These are phyloP conservation scores for Aspergillus fijiensis DNA, from an alignment of 2,329 filamentous ascomycete genomes.

Conservation along the genomic window DNA sequence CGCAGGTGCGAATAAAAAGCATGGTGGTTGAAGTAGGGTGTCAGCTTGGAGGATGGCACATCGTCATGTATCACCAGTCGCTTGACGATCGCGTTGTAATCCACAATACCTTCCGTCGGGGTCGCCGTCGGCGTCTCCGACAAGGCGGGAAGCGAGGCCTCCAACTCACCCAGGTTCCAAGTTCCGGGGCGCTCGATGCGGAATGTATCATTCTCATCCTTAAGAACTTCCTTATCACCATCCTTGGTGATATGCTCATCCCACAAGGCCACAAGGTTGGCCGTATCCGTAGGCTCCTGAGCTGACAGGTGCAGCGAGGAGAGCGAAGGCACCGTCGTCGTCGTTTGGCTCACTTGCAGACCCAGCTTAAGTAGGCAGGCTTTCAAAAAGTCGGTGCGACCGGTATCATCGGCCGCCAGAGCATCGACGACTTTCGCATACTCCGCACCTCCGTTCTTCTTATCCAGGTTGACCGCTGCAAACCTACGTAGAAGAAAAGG, in stretches of 20 bases:
- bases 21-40: constrained; percentile 82
- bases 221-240: constrained; percentile 69
- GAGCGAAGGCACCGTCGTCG: constrained; percentile 70
- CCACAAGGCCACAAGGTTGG: constrained; percentile 63
- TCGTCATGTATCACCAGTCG: constrained; percentile 70
- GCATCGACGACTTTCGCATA: constrained; percentile 70
- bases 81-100: constrained; percentile 74
- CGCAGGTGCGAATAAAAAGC: constrained; percentile 72
- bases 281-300: constrained; percentile 61
- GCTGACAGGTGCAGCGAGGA: constrained; percentile 82
- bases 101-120: constrained; percentile 61
- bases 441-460: constrained; percentile 63
- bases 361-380: constrained; percentile 78
- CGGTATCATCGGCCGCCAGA: constrained; percentile 67
- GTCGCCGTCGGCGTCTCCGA: constrained; percentile 32
- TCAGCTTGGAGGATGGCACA: constrained; percentile 69
- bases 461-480: constrained; percentile 72
- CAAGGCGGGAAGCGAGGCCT: constrained; percentile 47
- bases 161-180: constrained; percentile 59
- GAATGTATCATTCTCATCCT: constrained; percentile 80
- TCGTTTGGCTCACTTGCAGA: constrained; percentile 71
- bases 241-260: constrained; percentile 66
- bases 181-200: constrained; percentile 67
- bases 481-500: constrained; percentile 58
- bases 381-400: constrained; percentile 72